Percentiles rank a stretch among this genome's conserved stretches.
These are phyloP conservation scores for Arachnopeziza araneosa DNA, from an alignment of 2,329 filamentous ascomycete genomes.

Conservation along the genomic window DNA sequence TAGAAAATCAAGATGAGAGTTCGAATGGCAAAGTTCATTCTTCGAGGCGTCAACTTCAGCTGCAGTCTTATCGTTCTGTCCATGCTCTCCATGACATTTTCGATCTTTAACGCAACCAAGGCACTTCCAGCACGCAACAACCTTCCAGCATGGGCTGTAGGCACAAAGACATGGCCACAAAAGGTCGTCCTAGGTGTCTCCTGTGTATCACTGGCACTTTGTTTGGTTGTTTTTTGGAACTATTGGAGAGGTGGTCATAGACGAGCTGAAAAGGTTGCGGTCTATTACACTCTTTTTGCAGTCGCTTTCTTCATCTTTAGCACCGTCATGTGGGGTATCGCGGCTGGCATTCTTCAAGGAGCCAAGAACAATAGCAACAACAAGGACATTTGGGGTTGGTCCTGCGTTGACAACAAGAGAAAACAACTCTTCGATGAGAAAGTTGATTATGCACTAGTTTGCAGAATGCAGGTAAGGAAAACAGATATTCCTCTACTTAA, in stretches of 20 bases:
- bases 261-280: constrained; percentile 84
- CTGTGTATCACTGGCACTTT: constrained; percentile 74
- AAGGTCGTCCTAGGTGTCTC: constrained; percentile 74
- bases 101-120: constrained; percentile 88
- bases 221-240: constrained; percentile 71
- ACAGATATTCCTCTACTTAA: neutral
- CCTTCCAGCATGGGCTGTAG: constrained; percentile 76
- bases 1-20: constrained; percentile 92
- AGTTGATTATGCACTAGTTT: constrained; percentile 84
- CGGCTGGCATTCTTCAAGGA: constrained; percentile 77
- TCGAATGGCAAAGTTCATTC: constrained; percentile 85
- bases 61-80: constrained; percentile 92
- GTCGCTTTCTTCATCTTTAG: constrained; percentile 92
- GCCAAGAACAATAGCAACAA: constrained; percentile 66
- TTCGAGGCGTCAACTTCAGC: constrained; percentile 94
- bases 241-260: constrained; percentile 87
- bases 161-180: constrained; percentile 84
- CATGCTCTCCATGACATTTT: constrained; percentile 82
- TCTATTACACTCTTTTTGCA: constrained; percentile 94
- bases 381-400: constrained; percentile 97
- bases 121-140: constrained; percentile 68
- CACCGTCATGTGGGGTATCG: constrained; percentile 86
- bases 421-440: constrained; percentile 71
- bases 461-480: constrained; percentile 68
- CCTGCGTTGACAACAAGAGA: constrained; percentile 86